phyloP scores from a whole-genome alignment of 129 eudicot species.

The Escallonia herrerae region DNA sequence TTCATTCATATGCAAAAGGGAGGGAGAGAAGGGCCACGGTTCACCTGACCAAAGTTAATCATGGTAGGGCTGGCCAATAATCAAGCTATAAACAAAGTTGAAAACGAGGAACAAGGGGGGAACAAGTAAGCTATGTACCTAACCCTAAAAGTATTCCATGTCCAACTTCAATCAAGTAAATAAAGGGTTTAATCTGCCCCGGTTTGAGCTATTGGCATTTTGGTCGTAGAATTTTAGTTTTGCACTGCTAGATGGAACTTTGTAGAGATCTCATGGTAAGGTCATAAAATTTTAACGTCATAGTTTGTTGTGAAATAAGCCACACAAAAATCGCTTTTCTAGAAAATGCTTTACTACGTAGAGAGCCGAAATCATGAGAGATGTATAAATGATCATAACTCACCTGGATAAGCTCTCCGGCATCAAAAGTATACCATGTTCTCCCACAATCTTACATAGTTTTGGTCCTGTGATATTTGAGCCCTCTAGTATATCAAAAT shows the following conservation, averaged over 20 bases:
- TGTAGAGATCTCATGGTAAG: not conserved
- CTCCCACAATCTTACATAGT: conserved; percentile 57
- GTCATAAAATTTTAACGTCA: not conserved
- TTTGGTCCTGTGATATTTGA: conserved; percentile 44
- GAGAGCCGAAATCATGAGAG: not conserved
- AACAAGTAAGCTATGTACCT: no score
- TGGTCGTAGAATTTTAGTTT: not conserved
- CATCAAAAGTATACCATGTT: conserved; percentile 63
- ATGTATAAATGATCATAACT: not conserved
- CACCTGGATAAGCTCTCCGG: conserved; percentile 72
- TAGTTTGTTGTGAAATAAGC: not conserved
- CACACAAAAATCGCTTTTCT: not conserved
- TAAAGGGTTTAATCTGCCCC: no score
- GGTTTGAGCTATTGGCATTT: no score
- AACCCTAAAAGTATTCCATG: no score
- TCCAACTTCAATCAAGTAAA: no score
- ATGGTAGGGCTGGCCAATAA: no score
- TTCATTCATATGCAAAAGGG: no score
- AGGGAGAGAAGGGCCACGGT: no score
- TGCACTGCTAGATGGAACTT: not conserved
- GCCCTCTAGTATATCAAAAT: conserved; percentile 50
- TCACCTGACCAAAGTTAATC: no score
- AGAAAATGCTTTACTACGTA: not conserved
- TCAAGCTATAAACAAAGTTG: no score
- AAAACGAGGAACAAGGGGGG: no score